Percentiles rank a stretch among this genome's conserved stretches.
Evolutionary conservation across 2,329 filamentous ascomycete species (phyloP).

Genomic region (Aspergillus oerlinghausenensis): DNA sequence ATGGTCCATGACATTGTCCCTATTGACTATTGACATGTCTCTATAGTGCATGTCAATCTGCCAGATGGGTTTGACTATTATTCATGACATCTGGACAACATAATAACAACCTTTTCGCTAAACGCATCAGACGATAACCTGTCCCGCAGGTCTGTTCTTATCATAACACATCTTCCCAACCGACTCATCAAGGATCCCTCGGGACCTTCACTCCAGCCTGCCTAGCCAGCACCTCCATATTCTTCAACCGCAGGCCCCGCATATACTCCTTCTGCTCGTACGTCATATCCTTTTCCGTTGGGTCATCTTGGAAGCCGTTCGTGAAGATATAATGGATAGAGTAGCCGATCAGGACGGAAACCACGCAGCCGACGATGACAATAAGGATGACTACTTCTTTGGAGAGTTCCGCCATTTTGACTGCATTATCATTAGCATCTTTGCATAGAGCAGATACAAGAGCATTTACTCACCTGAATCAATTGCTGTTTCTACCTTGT

Average conservation of each 20-base stretch:
- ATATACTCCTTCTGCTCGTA: conserved; percentile 27
- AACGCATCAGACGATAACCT: too few species aligned
- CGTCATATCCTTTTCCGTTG: conserved; percentile 10
- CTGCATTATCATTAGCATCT: background rate
- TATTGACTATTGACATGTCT: background rate
- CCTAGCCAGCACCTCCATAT: conserved; percentile 18
- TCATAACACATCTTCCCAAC: background rate
- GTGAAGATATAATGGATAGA: conserved; percentile 18
- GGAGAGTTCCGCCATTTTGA: background rate
- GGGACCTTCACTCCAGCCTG: conserved; percentile 6
- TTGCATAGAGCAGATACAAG: too few species aligned
- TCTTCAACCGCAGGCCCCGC: conserved; percentile 21
- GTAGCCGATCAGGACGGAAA: conserved; percentile 24
- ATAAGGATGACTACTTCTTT: conserved; percentile 9
- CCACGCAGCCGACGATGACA: conserved; percentile 21
- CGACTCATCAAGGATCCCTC: background rate
- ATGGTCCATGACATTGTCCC: conserved; percentile 6
- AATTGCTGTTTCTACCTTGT: too few species aligned
- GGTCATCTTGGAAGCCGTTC: conserved; percentile 13
- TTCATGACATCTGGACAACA: background rate
- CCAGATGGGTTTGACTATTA: background rate
- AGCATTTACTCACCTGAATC: too few species aligned
- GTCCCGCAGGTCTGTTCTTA: background rate
- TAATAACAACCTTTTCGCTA: too few species aligned
- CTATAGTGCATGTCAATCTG: background rate